phyloP scores from a whole-genome alignment of 1,139 yeast species.

The Suhomyces maxii region DNA sequence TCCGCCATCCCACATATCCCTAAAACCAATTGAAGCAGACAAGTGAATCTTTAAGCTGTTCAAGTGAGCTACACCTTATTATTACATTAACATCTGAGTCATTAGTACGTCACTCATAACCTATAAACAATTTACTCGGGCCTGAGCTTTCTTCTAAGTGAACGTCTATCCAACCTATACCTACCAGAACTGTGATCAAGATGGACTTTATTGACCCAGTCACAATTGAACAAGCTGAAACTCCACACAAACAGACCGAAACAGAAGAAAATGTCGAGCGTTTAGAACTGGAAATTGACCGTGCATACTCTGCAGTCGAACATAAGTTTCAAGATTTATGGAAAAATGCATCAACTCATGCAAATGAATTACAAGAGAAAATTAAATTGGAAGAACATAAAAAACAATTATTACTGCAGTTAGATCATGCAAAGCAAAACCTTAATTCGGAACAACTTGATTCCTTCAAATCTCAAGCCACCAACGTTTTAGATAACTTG shows the following conservation, averaged over 20 bases:
- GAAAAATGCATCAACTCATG: constrained; percentile 36
- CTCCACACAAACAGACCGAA: constrained; percentile 13
- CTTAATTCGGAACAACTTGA: constrained; percentile 29
- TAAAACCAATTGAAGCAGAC: no score
- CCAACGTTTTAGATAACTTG: constrained; percentile 58
- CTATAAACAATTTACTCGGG: no score
- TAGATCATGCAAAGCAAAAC: constrained; percentile 30
- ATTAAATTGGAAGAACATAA: constrained; percentile 44
- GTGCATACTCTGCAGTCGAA: constrained; percentile 49
- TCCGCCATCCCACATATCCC: no score
- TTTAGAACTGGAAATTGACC: constrained; percentile 55
- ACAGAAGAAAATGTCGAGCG: constrained; percentile 51
- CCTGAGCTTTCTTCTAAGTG: no score
- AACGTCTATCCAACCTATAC: background rate
- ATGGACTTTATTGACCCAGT: constrained; percentile 39
- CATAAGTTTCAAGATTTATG: constrained; percentile 40
- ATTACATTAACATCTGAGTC: no score
- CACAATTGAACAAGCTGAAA: background rate
- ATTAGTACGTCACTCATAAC: no score
- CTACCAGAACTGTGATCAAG: background rate
- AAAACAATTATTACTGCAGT: constrained; percentile 35
- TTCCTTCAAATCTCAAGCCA: constrained; percentile 44
- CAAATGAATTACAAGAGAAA: constrained; percentile 34
- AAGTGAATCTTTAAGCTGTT: no score
- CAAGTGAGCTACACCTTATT: no score